These are phyloP conservation scores for Manihot esculenta DNA, from an alignment of 441 rosid genomes.

Conservation along the genomic window DNA sequence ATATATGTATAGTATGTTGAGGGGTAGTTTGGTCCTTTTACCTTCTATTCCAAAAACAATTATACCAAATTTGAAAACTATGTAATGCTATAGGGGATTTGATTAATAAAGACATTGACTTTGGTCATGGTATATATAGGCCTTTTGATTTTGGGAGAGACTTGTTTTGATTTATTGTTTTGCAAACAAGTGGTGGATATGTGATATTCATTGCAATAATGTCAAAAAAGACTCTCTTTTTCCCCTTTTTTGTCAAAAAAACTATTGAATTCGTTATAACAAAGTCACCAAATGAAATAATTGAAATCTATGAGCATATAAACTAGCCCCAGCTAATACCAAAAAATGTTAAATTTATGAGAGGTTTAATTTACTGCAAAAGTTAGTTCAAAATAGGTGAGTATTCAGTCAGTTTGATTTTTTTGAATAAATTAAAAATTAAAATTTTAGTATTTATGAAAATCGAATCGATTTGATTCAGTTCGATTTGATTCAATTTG, in stretches of 20 bases:
- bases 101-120: conserved; percentile 24
- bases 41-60: background rate
- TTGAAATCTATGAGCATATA: conserved; percentile 5
- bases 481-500: too few species aligned
- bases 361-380: too few species aligned
- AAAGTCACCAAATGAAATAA: conserved; percentile 4
- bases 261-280: background rate
- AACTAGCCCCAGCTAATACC: too few species aligned
- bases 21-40: background rate
- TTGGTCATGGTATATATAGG: background rate
- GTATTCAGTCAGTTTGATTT: too few species aligned
- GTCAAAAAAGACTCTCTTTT: background rate
- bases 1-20: background rate
- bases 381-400: too few species aligned
- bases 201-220: conserved; percentile 5
- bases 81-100: background rate
- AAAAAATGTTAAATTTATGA: too few species aligned
- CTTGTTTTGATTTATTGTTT: too few species aligned
- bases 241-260: background rate
- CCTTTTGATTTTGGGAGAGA: conserved; percentile 16
- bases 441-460: too few species aligned
- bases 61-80: conserved; percentile 1
- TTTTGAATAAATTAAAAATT: too few species aligned
- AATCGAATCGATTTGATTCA: too few species aligned
- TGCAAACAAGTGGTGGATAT: conserved; percentile 18